phyloP scores from a whole-genome alignment of 768 basidiomycete species.

The Lactarius hatsudake region DNA sequence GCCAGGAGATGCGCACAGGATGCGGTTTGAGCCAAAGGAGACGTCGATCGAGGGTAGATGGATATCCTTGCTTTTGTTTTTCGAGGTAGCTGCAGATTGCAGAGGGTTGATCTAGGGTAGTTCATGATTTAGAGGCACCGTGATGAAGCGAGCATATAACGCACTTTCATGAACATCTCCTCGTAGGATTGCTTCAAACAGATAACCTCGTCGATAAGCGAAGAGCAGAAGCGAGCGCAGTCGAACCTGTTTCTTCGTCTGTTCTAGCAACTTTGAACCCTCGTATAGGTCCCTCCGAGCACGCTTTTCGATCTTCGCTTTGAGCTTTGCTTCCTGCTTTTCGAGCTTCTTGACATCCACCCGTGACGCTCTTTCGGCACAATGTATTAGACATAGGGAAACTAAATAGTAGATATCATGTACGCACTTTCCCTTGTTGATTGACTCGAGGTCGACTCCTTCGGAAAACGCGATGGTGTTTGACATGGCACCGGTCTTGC shows the following conservation, averaged over 20 bases:
- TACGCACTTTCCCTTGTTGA: conserved; percentile 87
- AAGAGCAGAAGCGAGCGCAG: not conserved
- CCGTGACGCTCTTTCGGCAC: conserved; percentile 63
- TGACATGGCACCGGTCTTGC: conserved; percentile 71
- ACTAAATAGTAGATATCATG: not conserved
- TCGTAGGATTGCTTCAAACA: conserved; percentile 87
- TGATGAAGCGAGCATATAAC: not conserved
- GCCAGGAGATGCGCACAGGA: conserved; percentile 54
- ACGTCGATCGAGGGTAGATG: conserved; percentile 95
- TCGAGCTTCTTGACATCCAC: conserved; percentile 95
- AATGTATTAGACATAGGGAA: not conserved
- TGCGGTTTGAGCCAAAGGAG: conserved; percentile 92
- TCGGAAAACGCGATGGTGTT: conserved; percentile 76
- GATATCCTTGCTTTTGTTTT: conserved; percentile 97
- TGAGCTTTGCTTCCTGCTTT: conserved; percentile 95
- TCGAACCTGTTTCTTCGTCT: conserved; percentile 82
- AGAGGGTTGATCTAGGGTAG: conserved; percentile 79
- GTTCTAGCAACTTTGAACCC: conserved; percentile 91
- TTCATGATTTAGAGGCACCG: not conserved
- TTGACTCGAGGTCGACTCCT: conserved; percentile 86
- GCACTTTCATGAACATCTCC: conserved; percentile 97
- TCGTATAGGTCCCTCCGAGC: conserved; percentile 87
- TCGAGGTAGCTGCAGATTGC: conserved; percentile 65
- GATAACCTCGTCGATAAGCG: conserved; percentile 3
- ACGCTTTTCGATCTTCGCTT: conserved; percentile 98